Base-by-base conservation (phyloP, 805 yeast species). In the Maudiozyma turicensis region DNA sequence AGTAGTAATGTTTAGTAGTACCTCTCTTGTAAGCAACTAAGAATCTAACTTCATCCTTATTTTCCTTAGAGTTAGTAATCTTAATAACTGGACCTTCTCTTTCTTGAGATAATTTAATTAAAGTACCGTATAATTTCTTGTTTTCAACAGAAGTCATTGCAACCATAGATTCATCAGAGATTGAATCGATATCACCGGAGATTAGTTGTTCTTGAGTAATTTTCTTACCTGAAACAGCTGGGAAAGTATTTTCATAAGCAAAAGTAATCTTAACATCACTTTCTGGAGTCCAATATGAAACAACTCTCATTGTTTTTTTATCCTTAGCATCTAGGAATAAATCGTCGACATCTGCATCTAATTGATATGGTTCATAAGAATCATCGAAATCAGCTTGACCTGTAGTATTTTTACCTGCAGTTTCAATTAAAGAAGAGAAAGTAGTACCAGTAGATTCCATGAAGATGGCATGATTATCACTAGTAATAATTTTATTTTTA, bases 61-160 rank as follows among this genome's bases (percentile, higher is more conserved):
- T 83, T 57, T 86, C 88, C 49, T 86, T 74, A 51, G 91, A 83
- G 33, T 58, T 58, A 59, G 81, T 83, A 62, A 88, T 86, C 68
- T 84, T 90, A 60, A 93, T 88, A 30, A 89, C 95, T 15, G 98
- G 97, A 50, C 98, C 98, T 46, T 88, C 82, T 53, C 91, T 80
- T 52, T 72, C 70, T 49, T 76, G 73, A n/a, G 82, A 89, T 58
- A 82, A 78, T 45, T 72, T 66, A 63, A 90, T 80, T 50, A 91
- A 76, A 45, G 80, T 81, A 46, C 84, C 77, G 67, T 91, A 91
- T 44, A 89, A 72, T 50, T 72, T 68, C 67, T 86, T 88, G 44
- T 96, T 91, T 66, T 86, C 87, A 26, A 70, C 71, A 4, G 95
- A 78, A 43, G 93, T 87, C 57, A 85, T 85, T 53, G 81, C 79